Evolutionary conservation across 2,329 filamentous ascomycete species (phyloP).

Genomic region (Cryphonectria carpinicola): DNA sequence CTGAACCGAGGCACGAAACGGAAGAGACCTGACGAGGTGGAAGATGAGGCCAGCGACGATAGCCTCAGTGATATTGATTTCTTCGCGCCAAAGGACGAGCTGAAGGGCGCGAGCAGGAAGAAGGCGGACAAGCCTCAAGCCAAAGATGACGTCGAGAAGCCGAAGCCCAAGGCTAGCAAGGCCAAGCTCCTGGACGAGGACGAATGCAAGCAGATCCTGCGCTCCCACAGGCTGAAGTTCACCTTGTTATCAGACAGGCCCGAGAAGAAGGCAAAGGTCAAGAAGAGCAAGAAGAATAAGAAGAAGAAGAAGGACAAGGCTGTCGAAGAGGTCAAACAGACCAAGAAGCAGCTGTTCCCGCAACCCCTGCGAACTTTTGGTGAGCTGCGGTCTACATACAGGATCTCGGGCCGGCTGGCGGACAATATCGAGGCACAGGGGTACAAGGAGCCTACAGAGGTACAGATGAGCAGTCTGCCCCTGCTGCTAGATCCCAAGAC

Average conservation of each 20-base stretch:
- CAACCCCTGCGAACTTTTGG: conserved; percentile 79
- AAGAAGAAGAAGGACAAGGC: conserved; percentile 55
- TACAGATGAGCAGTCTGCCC: conserved; percentile 86
- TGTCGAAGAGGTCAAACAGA: conserved; percentile 52
- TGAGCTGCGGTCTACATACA: conserved; percentile 71
- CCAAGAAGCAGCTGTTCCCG: conserved; percentile 70
- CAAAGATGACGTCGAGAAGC: conserved; percentile 32
- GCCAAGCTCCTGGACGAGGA: conserved; percentile 62
- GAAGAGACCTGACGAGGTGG: conserved; percentile 51
- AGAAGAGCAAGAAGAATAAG: conserved; percentile 54
- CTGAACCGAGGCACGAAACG: conserved; percentile 54
- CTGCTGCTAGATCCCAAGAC: conserved; percentile 67
- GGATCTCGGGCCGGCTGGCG: conserved; percentile 72
- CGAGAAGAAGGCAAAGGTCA: conserved; percentile 54
- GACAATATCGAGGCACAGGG: conserved; percentile 84
- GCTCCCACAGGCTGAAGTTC: conserved; percentile 83
- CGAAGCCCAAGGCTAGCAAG: conserved; percentile 39
- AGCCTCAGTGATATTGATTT: conserved; percentile 59
- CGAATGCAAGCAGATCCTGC: conserved; percentile 74
- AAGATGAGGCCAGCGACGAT: conserved; percentile 38
- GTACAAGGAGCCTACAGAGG: conserved; percentile 87
- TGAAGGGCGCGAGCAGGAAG: conserved; percentile 30
- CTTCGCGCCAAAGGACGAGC: conserved; percentile 55
- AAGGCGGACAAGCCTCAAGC: conserved; percentile 29
- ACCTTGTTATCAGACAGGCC: conserved; percentile 67